Percentiles rank a stretch among this genome's conserved stretches.
Evolutionary conservation across 225 moss, liverwort and hornwort species (phyloP).

Genomic region (Asterella californica): DNA sequence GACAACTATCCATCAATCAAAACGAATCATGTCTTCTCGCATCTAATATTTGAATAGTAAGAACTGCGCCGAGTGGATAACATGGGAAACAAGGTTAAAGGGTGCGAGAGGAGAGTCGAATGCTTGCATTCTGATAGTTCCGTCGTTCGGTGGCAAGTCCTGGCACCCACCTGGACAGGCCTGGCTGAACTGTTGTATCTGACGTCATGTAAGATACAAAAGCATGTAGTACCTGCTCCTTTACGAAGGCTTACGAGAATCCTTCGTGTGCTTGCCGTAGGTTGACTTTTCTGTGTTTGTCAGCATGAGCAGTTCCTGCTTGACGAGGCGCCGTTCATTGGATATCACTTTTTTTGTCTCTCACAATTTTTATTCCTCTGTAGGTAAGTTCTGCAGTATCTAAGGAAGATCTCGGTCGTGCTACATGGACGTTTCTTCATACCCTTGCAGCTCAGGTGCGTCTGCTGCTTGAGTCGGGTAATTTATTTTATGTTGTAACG

Average conservation of each 20-base stretch:
- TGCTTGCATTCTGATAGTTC: not conserved
- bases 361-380: not conserved
- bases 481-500: not conserved
- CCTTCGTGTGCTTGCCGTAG: not conserved
- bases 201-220: not conserved
- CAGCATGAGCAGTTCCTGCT: not conserved
- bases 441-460: conserved; percentile 85
- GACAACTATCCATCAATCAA: not conserved
- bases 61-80: too few relatives aligned
- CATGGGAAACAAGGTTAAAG: too few relatives aligned
- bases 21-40: not conserved
- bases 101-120: not conserved
- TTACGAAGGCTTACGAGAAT: not conserved
- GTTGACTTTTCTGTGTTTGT: not conserved
- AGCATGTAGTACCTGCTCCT: not conserved
- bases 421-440: conserved; percentile 96
- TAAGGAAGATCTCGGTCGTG: conserved; percentile 87
- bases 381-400: conserved; percentile 46
- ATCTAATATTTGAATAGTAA: not conserved
- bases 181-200: not conserved
- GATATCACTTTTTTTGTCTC: not conserved
- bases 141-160: not conserved
- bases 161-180: not conserved
- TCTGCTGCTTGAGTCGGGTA: not conserved
- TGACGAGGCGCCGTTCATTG: too few relatives aligned